Percentiles rank a stretch among this genome's conserved stretches.
Conservation (phyloP, 2,329 filamentous ascomycete genomes). For the Aspergillus ochraceoroseus region DNA sequence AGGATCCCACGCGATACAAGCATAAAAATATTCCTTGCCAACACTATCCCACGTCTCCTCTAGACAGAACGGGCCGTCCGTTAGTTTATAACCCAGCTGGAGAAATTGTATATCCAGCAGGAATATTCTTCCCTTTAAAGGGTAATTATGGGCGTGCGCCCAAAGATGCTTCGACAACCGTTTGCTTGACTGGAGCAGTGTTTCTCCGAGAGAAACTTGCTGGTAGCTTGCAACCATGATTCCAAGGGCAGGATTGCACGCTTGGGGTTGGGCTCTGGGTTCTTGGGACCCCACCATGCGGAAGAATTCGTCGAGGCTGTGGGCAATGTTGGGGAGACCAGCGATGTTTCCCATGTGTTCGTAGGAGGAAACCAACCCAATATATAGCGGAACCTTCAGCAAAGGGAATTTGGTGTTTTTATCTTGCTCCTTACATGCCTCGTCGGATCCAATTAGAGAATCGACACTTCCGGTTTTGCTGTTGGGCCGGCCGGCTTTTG, state of each 20-base stretch:
- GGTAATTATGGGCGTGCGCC: not conserved
- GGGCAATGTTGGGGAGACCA: not conserved
- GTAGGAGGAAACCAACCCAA: slow-evolving; percentile 1
- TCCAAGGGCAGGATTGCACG: slow-evolving; percentile 19
- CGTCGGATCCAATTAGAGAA: not conserved
- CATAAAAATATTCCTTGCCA: slow-evolving; percentile 31
- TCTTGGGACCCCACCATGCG: not conserved
- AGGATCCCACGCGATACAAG: slow-evolving; percentile 30
- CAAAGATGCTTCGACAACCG: slow-evolving; percentile 15
- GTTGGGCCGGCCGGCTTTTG: not conserved
- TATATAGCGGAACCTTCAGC: slow-evolving; percentile 28
- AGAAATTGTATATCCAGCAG: slow-evolving; percentile 31
- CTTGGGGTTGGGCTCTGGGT: not conserved
- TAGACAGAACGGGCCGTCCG: slow-evolving; percentile 23
- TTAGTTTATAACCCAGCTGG: slow-evolving; percentile 11
- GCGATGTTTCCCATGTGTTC: not conserved
- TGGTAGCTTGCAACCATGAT: slow-evolving; percentile 28
- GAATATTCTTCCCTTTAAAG: slow-evolving; percentile 29
- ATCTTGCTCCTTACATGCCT: not conserved
- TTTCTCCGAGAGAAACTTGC: slow-evolving; percentile 19
- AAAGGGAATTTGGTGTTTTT: slow-evolving; percentile 21
- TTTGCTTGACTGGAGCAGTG: slow-evolving; percentile 24
- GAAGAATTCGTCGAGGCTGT: slow-evolving; percentile 5
- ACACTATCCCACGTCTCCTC: slow-evolving; percentile 29
- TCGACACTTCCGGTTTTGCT: not conserved